Base-by-base conservation (phyloP, 2,329 filamentous ascomycete species). In the Ophiostoma piceae region DNA sequence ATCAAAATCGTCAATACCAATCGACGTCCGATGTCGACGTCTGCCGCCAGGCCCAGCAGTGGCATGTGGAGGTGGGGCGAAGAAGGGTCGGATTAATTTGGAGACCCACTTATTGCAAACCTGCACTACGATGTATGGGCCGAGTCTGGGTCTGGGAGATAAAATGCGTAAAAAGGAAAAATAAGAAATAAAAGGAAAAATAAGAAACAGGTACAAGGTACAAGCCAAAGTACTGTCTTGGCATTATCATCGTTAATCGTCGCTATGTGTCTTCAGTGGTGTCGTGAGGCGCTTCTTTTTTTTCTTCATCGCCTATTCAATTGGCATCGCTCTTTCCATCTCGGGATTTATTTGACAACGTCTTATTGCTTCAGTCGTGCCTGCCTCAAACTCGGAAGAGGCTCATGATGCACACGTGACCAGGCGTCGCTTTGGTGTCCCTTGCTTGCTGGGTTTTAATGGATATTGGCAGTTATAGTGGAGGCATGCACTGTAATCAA, bases 401-500 rank as follows among this genome's bases (percentile, higher is more conserved):
- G 8, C n/a, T 2, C 8, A 26, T 47, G 14, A 66, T 22, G 12
- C 32, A 29, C 71, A 72, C 71, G 71, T 72, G 71, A 68, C 51
- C 65, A 16, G 71, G 71, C 71, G 71, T 66, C 43, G 37, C 26
- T 66, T 69, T 72, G 71, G 69, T 69, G 71, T 57, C 16, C 51
- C 51, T 14, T 41, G 39, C n/a, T 57, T 57, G 22, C 22, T 22
- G 16, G n/a, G n/a, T 22, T 29, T 14, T 12, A 14, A 41, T 41
- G 39, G 39, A 41, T 41, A 12, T 9, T 41, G 12, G 3, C 47
- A 22, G 60, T 4, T 37, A 32, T 35, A 14, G 35, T 29, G 35
- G n/a, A 22, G 8, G 5, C 19, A 37, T 37, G 65, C 37, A 14
- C 65, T 65, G 57, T 65, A 65, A 65, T 65, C 62, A 39, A 39